A percentile compares a stretch with the other conserved stretches of the same genome.
Evolutionary conservation across 129 eudicot genomes (phyloP).

Genomic region (Tagetes erecta): DNA sequence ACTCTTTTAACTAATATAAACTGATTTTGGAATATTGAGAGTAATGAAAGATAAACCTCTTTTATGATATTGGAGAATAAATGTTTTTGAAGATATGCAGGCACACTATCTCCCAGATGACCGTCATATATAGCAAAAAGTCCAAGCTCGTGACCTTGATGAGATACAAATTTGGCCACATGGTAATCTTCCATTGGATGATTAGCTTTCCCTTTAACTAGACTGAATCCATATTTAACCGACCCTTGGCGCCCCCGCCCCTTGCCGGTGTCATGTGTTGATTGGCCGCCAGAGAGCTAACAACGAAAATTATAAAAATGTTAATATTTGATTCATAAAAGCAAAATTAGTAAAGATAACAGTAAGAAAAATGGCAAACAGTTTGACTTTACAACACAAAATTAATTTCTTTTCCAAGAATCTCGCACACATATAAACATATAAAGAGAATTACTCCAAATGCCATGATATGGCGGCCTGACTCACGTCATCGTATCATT

Average conservation of each 20-base stretch:
- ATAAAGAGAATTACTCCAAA: neutral
- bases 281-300: conserved; percentile 55
- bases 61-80: conserved; percentile 69
- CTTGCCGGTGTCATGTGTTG: conserved; percentile 63
- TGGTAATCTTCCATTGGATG: conserved; percentile 96
- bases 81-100: conserved; percentile 77
- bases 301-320: neutral
- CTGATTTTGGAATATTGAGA: neutral
- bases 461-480: conserved; percentile 14
- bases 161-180: conserved; percentile 65
- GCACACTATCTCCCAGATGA: conserved; percentile 77
- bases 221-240: conserved; percentile 64
- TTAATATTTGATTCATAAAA: neutral
- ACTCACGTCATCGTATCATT: conserved; percentile 16
- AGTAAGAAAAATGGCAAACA: neutral
- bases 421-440: neutral
- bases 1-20: neutral
- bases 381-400: too few relatives aligned
- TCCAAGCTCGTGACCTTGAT: conserved; percentile 68
- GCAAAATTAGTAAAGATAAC: neutral
- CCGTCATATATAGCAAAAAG: conserved; percentile 89
- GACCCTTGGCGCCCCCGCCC: conserved; percentile 68
- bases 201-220: conserved; percentile 83
- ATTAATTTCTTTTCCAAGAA: neutral
- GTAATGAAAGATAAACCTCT: conserved; percentile 46